Conservation (phyloP, 108 stramenopile genomes). For the Cylindrotheca fusiformis region DNA sequence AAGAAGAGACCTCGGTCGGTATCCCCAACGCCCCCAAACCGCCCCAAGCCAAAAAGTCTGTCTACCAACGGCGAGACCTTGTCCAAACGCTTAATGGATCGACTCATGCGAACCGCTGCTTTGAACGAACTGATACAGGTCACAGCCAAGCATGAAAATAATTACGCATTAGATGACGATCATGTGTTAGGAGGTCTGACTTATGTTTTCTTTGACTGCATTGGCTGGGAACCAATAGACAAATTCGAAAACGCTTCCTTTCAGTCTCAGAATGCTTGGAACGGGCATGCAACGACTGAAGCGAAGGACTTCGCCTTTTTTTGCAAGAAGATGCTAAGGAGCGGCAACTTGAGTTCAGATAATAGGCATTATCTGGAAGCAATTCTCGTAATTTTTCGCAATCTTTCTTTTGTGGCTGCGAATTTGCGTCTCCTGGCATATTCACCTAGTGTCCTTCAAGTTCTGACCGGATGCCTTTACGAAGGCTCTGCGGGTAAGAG, state of each 20-base stretch:
- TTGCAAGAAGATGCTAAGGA: slow-evolving; percentile 12
- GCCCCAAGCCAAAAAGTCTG: neutral
- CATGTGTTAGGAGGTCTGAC: slow-evolving; percentile 45
- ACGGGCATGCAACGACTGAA: slow-evolving; percentile 21
- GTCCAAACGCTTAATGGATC: slow-evolving; percentile 3
- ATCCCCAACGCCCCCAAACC: slow-evolving; percentile 1
- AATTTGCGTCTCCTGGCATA: slow-evolving; percentile 74
- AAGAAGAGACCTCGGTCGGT: slow-evolving; percentile 9
- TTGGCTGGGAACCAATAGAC: slow-evolving; percentile 41
- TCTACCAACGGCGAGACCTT: neutral
- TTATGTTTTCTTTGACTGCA: slow-evolving; percentile 50
- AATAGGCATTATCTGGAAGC: slow-evolving; percentile 39
- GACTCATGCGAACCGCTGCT: slow-evolving; percentile 28
- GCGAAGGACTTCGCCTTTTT: slow-evolving; percentile 16
- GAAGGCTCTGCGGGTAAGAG: slow-evolving; percentile 25
- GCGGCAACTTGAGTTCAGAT: slow-evolving; percentile 15
- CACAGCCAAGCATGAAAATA: slow-evolving; percentile 51
- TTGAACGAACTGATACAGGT: slow-evolving; percentile 60
- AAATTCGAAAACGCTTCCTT: slow-evolving; percentile 25
- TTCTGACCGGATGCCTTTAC: slow-evolving; percentile 72
- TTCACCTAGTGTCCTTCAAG: slow-evolving; percentile 38
- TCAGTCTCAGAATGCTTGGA: slow-evolving; percentile 36
- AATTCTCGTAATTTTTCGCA: slow-evolving; percentile 57
- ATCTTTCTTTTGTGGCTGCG: slow-evolving; percentile 65
- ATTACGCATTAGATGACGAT: slow-evolving; percentile 65